Conservation (phyloP, 768 basidiomycete species). For the Collybia sordida region DNA sequence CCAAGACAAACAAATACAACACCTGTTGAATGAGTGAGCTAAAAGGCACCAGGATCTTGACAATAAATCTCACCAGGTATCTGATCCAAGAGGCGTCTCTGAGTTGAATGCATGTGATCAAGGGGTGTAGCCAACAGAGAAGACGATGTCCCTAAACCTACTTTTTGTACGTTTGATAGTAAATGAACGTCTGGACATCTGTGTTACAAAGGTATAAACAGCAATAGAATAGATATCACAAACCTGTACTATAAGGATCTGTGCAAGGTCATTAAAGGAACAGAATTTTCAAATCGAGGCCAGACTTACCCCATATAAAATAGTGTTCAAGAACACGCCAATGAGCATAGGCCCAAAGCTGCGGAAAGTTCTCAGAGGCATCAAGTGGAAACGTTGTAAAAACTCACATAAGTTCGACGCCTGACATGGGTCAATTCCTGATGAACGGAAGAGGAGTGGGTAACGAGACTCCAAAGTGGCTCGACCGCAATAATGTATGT, state of each 20-base stretch:
- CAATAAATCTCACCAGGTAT: slow-evolving; percentile 28
- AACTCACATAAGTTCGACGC: too few relatives aligned
- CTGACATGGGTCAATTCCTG: too few relatives aligned
- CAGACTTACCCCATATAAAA: slow-evolving; percentile 42
- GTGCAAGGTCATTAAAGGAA: not conserved
- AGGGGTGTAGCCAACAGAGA: too few relatives aligned
- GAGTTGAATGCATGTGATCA: not conserved
- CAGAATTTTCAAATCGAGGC: not conserved
- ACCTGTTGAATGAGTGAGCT: slow-evolving; percentile 23
- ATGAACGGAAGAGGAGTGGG: too few relatives aligned
- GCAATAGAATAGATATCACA: not conserved
- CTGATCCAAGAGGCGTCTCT: slow-evolving; percentile 46
- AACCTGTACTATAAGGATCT: slow-evolving; percentile 39
- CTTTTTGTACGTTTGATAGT: slow-evolving; percentile 40
- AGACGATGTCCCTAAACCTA: slow-evolving; percentile 15
- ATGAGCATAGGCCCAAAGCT: slow-evolving; percentile 4
- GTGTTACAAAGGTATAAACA: too few relatives aligned
- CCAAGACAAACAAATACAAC: slow-evolving; percentile 40
- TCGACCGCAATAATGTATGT: too few relatives aligned
- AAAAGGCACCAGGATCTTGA: not conserved
- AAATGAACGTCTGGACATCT: slow-evolving; percentile 24
- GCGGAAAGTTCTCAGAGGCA: too few relatives aligned
- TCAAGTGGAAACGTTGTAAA: too few relatives aligned
- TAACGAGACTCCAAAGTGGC: too few relatives aligned
- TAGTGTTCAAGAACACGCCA: slow-evolving; percentile 31